Conservation (phyloP, 2,329 filamentous ascomycete species). For the Drechmeria coniospora region DNA sequence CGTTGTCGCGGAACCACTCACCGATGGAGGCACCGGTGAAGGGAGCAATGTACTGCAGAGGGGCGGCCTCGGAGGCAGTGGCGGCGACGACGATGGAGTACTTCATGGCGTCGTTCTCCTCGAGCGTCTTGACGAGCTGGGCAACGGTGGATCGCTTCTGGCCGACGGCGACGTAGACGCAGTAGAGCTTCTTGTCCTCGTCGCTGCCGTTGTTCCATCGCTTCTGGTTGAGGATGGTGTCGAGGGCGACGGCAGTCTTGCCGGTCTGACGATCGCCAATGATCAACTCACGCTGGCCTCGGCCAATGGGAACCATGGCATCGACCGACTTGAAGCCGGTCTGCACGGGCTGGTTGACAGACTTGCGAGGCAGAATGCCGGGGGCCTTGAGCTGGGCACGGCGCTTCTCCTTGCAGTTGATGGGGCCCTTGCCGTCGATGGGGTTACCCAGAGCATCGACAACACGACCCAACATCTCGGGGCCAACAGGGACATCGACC, state of each 20-base stretch:
- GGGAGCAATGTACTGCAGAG: conserved; percentile 84
- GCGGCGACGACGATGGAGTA: conserved; percentile 89
- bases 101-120: conserved; percentile 99
- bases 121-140: conserved; percentile 97
- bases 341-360: conserved; percentile 97
- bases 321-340: conserved; percentile 99
- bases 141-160: conserved; percentile 99
- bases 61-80: conserved; percentile 92
- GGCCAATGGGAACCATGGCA: conserved; percentile 98
- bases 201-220: conserved; percentile 81
- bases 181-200: conserved; percentile 98
- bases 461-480: conserved; percentile 90
- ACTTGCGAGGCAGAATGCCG: conserved; percentile 90
- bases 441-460: conserved; percentile 97
- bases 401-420: conserved; percentile 81
- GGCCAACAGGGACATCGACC: conserved; percentile 93
- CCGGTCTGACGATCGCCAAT: conserved; percentile 99
- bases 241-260: conserved; percentile 97
- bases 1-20: conserved; percentile 69
- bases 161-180: conserved; percentile 95
- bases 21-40: conserved; percentile 63
- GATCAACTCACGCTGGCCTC: conserved; percentile 99
- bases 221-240: conserved; percentile 99
- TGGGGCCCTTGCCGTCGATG: conserved; percentile 96
- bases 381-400: conserved; percentile 99